These are phyloP conservation scores for Teratosphaeria viscida DNA, from an alignment of 2,329 filamentous ascomycete species.

Conservation along the genomic window DNA sequence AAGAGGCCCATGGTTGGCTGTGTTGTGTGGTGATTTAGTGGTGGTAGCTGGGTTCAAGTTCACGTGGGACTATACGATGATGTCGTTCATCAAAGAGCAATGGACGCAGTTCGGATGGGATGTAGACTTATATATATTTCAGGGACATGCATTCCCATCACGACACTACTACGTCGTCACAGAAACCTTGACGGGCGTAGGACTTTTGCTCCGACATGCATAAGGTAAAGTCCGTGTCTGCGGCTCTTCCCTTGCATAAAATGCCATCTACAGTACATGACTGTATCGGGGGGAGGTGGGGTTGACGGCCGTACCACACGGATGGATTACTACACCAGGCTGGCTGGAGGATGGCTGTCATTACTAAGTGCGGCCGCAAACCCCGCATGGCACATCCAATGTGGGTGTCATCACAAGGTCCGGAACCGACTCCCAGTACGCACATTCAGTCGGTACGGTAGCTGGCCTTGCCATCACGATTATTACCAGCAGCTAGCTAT, in stretches of 20 bases:
- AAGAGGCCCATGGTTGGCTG: conserved; percentile 16
- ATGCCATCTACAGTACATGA: too few relatives aligned
- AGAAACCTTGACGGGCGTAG: conserved; percentile 13
- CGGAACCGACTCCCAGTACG: too few relatives aligned
- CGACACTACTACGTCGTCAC: not conserved
- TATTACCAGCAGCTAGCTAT: not conserved
- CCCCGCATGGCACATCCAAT: too few relatives aligned
- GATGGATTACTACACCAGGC: not conserved
- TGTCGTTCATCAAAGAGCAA: too few relatives aligned
- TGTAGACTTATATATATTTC: not conserved
- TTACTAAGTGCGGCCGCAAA: too few relatives aligned
- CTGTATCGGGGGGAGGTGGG: too few relatives aligned
- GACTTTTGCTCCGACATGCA: conserved; percentile 21
- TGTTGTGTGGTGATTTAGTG: not conserved
- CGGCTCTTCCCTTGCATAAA: too few relatives aligned
- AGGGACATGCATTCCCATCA: not conserved
- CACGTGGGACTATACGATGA: too few relatives aligned
- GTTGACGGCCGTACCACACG: not conserved
- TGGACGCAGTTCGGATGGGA: too few relatives aligned
- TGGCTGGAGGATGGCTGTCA: not conserved
- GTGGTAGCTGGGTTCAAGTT: too few relatives aligned
- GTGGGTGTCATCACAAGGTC: too few relatives aligned
- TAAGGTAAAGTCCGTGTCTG: too few relatives aligned
- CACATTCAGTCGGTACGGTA: not conserved
- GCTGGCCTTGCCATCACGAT: not conserved